These are phyloP conservation scores for Cercospora beticola DNA, from an alignment of 2,329 filamentous ascomycete species.

Conservation along the genomic window DNA sequence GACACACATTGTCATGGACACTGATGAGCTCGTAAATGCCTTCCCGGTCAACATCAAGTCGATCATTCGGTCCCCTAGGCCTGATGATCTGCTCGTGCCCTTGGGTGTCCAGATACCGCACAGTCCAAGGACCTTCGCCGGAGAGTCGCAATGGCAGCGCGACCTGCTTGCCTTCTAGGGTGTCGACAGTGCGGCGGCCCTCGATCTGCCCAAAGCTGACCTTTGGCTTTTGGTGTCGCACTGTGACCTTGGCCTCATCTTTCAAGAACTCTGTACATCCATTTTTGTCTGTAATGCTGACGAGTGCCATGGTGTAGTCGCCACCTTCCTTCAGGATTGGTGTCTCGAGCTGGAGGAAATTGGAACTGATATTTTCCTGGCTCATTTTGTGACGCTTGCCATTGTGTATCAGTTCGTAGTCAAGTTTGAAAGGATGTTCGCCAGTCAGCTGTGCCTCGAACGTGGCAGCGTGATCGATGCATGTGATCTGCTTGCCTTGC, in stretches of 20 bases:
- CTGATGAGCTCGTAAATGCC: conserved; percentile 79
- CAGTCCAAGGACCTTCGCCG: conserved; percentile 79
- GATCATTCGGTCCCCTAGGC: conserved; percentile 39
- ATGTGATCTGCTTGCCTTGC: conserved; percentile 63
- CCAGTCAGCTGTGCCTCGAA: conserved; percentile 75
- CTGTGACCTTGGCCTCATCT: conserved; percentile 79
- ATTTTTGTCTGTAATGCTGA: conserved; percentile 80
- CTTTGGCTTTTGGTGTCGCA: conserved; percentile 83
- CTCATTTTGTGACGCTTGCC: conserved; percentile 75
- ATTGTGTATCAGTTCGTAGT: conserved; percentile 90
- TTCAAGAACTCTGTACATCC: conserved; percentile 84
- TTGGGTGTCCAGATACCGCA: conserved; percentile 63
- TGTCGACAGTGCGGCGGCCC: conserved; percentile 70
- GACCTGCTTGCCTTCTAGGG: conserved; percentile 72
- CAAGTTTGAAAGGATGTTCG: conserved; percentile 81
- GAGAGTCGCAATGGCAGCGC: conserved; percentile 80
- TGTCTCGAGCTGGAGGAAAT: conserved; percentile 71
- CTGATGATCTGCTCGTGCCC: conserved; percentile 42
- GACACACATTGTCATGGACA: conserved; percentile 77
- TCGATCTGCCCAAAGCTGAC: conserved; percentile 84
- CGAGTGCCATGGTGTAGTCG: conserved; percentile 83
- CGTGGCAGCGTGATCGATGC: conserved; percentile 76
- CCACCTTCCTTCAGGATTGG: conserved; percentile 74
- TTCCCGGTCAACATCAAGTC: conserved; percentile 30
- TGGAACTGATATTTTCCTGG: conserved; percentile 61